phyloP scores from a whole-genome alignment of 106 monocot species.

The Platanthera guangdongensis region DNA sequence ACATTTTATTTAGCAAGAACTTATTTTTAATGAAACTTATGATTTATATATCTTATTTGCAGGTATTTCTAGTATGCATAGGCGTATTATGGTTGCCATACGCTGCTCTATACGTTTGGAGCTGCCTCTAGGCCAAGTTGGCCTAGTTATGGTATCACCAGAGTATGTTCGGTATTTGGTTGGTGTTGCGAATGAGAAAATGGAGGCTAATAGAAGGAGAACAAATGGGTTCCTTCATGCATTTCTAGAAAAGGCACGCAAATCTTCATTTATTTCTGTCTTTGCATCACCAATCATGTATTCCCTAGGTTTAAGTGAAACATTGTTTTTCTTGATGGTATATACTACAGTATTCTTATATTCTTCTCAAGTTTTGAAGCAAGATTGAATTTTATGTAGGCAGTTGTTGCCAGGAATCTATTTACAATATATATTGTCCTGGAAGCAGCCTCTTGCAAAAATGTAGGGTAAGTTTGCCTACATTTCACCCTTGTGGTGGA shows the following conservation, averaged over 20 bases:
- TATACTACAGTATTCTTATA: background rate
- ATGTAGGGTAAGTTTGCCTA: no score
- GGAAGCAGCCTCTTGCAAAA: no score
- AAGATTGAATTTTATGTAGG: background rate
- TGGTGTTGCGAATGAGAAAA: slow-evolving; percentile 80
- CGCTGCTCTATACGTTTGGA: slow-evolving; percentile 90
- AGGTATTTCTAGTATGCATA: slow-evolving; percentile 74
- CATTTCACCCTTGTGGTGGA: no score
- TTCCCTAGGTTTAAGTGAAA: background rate
- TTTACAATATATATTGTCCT: no score
- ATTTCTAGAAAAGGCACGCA: slow-evolving; percentile 35
- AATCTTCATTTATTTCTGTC: background rate
- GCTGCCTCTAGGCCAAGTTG: slow-evolving; percentile 63
- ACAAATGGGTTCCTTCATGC: slow-evolving; percentile 47
- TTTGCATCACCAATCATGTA: background rate
- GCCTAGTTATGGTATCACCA: slow-evolving; percentile 50
- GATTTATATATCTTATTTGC: background rate
- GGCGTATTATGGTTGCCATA: slow-evolving; percentile 74
- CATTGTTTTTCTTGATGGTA: background rate
- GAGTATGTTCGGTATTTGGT: slow-evolving; percentile 70
- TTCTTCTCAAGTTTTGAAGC: background rate
- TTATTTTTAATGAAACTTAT: background rate
- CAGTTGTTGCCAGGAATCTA: background rate
- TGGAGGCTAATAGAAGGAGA: slow-evolving; percentile 78
- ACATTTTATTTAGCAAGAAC: background rate